These are phyloP conservation scores for Paramecium pentaurelia DNA, from an alignment of 73 alveolate species.

Conservation along the genomic window DNA sequence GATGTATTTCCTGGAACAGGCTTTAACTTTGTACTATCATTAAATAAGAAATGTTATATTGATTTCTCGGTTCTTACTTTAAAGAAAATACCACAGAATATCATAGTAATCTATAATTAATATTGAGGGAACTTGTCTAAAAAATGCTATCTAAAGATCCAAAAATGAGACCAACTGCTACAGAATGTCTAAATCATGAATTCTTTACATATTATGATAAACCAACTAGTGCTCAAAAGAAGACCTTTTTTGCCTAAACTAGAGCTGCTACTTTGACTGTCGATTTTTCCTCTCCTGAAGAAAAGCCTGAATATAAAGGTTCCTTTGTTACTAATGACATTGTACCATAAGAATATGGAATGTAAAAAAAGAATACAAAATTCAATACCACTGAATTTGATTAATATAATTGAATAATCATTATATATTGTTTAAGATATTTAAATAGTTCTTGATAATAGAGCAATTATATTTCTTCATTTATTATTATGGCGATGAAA, in stretches of 20 bases:
- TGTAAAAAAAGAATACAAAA: background rate
- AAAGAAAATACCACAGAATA: background rate
- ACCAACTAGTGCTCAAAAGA: background rate
- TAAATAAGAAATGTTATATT: constrained; percentile 8
- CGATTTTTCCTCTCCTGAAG: background rate
- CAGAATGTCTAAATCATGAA: background rate
- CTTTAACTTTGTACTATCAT: background rate
- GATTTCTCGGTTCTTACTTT: background rate
- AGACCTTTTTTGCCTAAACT: background rate
- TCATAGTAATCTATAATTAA: background rate
- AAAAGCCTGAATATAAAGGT: background rate
- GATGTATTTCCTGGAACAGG: constrained; percentile 40
- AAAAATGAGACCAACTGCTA: background rate
- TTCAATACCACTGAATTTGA: constrained; percentile 29
- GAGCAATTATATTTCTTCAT: too few relatives aligned
- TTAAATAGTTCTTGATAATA: too few relatives aligned
- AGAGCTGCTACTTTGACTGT: background rate
- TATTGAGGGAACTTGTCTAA: background rate
- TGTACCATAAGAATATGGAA: background rate
- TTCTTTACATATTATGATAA: background rate
- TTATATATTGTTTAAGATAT: background rate
- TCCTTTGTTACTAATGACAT: background rate
- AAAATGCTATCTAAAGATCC: background rate
- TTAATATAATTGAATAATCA: background rate
- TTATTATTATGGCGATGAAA: too few relatives aligned